Conservation (phyloP, 2,329 filamentous ascomycete species). For the Sarocladium strictum region DNA sequence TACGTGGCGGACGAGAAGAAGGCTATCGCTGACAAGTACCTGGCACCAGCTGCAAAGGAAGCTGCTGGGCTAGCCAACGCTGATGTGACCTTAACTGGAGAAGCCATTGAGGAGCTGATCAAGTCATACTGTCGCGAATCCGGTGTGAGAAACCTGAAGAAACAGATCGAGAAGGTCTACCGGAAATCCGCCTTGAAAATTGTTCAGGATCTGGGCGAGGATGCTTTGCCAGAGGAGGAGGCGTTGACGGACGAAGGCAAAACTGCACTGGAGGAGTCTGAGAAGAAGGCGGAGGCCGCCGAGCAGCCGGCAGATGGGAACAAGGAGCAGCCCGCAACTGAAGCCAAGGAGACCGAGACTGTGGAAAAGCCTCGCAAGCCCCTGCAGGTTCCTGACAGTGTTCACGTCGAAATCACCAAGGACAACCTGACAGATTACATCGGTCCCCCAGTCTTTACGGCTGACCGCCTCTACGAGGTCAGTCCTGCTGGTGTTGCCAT, state of each 20-base stretch:
- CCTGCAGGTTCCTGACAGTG: constrained; percentile 76
- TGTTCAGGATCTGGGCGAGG: constrained; percentile 87
- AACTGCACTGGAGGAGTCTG: constrained; percentile 62
- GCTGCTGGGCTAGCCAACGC: constrained; percentile 85
- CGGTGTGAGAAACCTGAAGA: constrained; percentile 95
- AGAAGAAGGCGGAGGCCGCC: constrained; percentile 61
- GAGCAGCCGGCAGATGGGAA: constrained; percentile 22
- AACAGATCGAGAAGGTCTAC: constrained; percentile 99
- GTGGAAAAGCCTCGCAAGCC: constrained; percentile 68
- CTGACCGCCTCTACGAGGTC: constrained; percentile 88
- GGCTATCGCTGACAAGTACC: constrained; percentile 90
- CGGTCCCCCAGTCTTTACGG: constrained; percentile 89
- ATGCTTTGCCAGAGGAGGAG: constrained; percentile 71
- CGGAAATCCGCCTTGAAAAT: constrained; percentile 96
- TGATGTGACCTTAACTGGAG: constrained; percentile 78
- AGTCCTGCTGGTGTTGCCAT: constrained; percentile 94
- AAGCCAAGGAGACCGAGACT: constrained; percentile 29
- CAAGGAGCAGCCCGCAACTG: constrained; percentile 21
- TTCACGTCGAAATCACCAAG: constrained; percentile 81
- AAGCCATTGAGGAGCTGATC: constrained; percentile 92
- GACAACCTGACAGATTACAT: constrained; percentile 95
- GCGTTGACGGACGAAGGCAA: constrained; percentile 84
- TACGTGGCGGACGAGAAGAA: constrained; percentile 99
- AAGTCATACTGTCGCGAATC: constrained; percentile 98
- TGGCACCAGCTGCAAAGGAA: constrained; percentile 91